Conservation (phyloP, 2,329 filamentous ascomycete genomes). For the Cadophora gregata region DNA sequence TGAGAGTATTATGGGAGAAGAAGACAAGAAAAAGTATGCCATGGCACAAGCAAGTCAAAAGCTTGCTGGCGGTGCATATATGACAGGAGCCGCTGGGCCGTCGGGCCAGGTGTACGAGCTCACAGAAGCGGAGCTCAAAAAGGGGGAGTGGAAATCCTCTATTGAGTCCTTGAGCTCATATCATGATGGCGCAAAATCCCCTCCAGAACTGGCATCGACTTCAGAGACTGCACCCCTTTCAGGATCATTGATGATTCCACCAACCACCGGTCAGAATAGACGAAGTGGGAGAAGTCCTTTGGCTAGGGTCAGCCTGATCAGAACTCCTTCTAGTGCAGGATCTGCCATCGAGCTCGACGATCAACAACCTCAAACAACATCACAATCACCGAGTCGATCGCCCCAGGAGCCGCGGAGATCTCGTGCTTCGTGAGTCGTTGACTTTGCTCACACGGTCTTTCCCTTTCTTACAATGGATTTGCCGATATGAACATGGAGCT, state of each 20-base stretch:
- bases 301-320: slow-evolving; percentile 45
- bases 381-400: slow-evolving; percentile 15
- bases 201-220: slow-evolving; percentile 28
- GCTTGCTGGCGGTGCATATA: slow-evolving; percentile 45
- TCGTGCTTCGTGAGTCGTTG: neutral
- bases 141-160: slow-evolving; percentile 51
- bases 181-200: slow-evolving; percentile 33
- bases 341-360: slow-evolving; percentile 38
- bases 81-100: slow-evolving; percentile 45
- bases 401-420: neutral
- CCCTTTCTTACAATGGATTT: neutral
- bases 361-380: slow-evolving; percentile 19
- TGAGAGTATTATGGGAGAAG: slow-evolving; percentile 74
- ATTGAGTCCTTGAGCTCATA: slow-evolving; percentile 44
- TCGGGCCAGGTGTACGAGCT: slow-evolving; percentile 57
- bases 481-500: neutral
- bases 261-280: slow-evolving; percentile 32
- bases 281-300: slow-evolving; percentile 45
- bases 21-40: slow-evolving; percentile 76
- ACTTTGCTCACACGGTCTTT: neutral
- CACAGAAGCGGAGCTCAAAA: slow-evolving; percentile 51
- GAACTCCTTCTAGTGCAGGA: slow-evolving; percentile 38
- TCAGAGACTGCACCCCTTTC: slow-evolving; percentile 25
- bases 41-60: slow-evolving; percentile 65
- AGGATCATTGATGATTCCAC: slow-evolving; percentile 32